A percentile compares a stretch with the other conserved stretches of the same genome.
Conservation (phyloP, 2,329 filamentous ascomycete genomes). For the Hawksworthiomyces lignivorus region DNA sequence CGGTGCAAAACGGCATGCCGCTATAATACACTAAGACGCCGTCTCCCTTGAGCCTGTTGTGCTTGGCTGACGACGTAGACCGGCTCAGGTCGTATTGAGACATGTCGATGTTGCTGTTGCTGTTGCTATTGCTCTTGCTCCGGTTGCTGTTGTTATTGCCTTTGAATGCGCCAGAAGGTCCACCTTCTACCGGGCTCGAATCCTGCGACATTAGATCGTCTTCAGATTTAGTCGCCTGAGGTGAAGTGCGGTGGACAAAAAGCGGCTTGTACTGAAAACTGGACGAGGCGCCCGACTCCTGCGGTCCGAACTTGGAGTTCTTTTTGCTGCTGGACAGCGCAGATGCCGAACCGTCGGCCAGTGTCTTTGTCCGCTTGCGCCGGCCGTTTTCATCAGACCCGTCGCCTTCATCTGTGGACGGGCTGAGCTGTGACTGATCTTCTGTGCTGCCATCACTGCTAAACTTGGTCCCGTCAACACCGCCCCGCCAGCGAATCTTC, state of each 20-base stretch:
- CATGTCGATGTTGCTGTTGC: slow-evolving; percentile 38
- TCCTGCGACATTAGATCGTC: slow-evolving; percentile 29
- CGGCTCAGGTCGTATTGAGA: slow-evolving; percentile 40
- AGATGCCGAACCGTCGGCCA: slow-evolving; percentile 27
- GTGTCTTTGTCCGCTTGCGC: slow-evolving; percentile 39
- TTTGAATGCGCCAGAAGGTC: slow-evolving; percentile 25
- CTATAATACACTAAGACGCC: slow-evolving; percentile 81
- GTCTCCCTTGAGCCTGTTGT: slow-evolving; percentile 50
- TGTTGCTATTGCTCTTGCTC: slow-evolving; percentile 31
- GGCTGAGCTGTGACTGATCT: slow-evolving; percentile 38
- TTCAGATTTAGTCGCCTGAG: slow-evolving; percentile 39
- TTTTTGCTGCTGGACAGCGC: slow-evolving; percentile 29
- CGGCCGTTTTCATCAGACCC: slow-evolving; percentile 33
- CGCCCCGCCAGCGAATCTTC: slow-evolving; percentile 74
- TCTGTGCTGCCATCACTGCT: slow-evolving; percentile 53
- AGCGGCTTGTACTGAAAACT: slow-evolving; percentile 58
- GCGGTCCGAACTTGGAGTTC: slow-evolving; percentile 31
- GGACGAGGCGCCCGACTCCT: slow-evolving; percentile 31
- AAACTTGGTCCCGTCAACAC: slow-evolving; percentile 54
- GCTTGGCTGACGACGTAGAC: slow-evolving; percentile 39
- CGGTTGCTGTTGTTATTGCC: not conserved
- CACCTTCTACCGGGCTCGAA: slow-evolving; percentile 34
- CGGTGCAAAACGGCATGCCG: slow-evolving; percentile 71
- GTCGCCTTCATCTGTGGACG: slow-evolving; percentile 42
- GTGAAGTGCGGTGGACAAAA: slow-evolving; percentile 45